These are phyloP conservation scores for Sporodiniella umbellata DNA, from an alignment of 371 early-diverging fungal genomes.

Conservation along the genomic window DNA sequence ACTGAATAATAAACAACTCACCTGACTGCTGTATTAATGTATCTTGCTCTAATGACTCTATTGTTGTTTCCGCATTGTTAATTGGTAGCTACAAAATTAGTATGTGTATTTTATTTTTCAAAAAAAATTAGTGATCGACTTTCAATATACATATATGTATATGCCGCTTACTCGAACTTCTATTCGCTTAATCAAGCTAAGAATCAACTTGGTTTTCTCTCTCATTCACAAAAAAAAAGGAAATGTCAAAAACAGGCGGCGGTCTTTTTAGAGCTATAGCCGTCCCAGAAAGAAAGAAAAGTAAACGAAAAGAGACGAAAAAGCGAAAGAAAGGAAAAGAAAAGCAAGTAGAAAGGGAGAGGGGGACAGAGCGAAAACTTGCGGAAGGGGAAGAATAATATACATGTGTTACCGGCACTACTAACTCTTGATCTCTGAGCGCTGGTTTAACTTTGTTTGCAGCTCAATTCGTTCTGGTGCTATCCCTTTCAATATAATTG, in stretches of 20 bases:
- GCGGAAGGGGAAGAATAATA: conserved; percentile 1
- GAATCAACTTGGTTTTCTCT: conserved; percentile 47
- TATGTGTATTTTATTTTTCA: too few species aligned
- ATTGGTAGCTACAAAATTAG: conserved; percentile 47
- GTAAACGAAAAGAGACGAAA: neutral
- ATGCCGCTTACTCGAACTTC: conserved; percentile 39
- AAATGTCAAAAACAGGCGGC: neutral
- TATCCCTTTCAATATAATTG: too few species aligned
- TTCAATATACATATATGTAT: neutral
- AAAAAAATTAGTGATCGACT: neutral
- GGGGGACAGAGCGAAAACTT: neutral
- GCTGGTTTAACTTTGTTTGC: neutral
- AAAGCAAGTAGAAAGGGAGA: neutral
- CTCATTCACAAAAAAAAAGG: conserved; percentile 25
- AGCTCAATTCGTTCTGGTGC: neutral
- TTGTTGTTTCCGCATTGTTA: conserved; percentile 47
- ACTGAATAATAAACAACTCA: conserved; percentile 7
- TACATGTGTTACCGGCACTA: neutral
- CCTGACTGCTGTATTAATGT: conserved; percentile 64
- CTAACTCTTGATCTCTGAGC: neutral
- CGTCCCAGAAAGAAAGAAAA: neutral
- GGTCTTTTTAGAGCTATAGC: neutral
- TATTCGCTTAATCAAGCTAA: conserved; percentile 49
- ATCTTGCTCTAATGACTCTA: conserved; percentile 62
- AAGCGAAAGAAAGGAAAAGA: conserved; percentile 2